Evolutionary conservation across 352 stramenopile species (phyloP).

Genomic region (Globisporangium splendens): DNA sequence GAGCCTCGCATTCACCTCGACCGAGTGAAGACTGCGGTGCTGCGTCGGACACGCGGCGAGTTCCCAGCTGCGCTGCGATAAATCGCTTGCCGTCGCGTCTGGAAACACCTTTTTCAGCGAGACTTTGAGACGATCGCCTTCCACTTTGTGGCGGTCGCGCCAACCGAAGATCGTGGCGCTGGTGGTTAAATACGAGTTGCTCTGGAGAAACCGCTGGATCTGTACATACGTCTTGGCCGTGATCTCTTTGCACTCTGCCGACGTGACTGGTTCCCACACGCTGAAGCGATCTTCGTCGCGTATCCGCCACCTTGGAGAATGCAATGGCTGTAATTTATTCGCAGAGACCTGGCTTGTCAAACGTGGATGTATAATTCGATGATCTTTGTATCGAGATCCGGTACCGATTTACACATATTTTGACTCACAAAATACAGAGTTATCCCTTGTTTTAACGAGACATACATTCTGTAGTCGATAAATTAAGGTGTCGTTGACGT

Average conservation of each 20-base stretch:
- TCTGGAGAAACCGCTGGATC: slow-evolving; percentile 2
- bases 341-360: too few relatives aligned
- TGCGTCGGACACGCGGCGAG: slow-evolving; percentile 27
- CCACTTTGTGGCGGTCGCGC: slow-evolving; percentile 38
- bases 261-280: not conserved
- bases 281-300: not conserved
- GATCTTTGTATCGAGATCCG: too few relatives aligned
- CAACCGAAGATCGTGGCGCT: slow-evolving; percentile 50
- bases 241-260: not conserved
- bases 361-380: too few relatives aligned
- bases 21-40: slow-evolving; percentile 37
- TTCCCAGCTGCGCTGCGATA: slow-evolving; percentile 31
- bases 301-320: too few relatives aligned
- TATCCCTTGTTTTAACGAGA: too few relatives aligned
- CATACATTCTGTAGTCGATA: too few relatives aligned
- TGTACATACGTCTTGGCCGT: slow-evolving; percentile 3
- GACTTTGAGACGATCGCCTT: slow-evolving; percentile 43
- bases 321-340: too few relatives aligned
- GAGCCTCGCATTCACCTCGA: slow-evolving; percentile 30
- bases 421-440: too few relatives aligned
- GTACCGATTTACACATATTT: too few relatives aligned
- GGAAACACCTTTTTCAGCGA: slow-evolving; percentile 50
- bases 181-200: slow-evolving; percentile 30
- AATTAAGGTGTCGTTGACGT: too few relatives aligned
- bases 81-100: slow-evolving; percentile 18